phyloP scores from a whole-genome alignment of 1,284 basidiomycete species.

The Cryptococcus sp. region DNA sequence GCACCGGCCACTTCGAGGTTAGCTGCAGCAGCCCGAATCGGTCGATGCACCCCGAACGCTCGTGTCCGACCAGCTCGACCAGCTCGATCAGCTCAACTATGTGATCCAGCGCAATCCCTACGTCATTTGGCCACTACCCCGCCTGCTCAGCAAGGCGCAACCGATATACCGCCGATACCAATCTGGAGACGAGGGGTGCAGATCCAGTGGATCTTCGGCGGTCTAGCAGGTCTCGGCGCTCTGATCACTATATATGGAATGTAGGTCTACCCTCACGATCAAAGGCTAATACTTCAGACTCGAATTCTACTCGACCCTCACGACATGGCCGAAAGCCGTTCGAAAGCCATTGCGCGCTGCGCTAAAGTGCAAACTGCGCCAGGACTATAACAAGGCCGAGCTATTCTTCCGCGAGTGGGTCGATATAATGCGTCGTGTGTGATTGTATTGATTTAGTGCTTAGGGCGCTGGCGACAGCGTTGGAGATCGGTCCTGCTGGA shows the following conservation, averaged over 20 bases:
- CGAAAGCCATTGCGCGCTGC: slow-evolving; percentile 47
- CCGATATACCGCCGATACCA: not conserved
- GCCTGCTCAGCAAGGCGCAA: no score
- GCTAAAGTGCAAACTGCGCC: slow-evolving; percentile 43
- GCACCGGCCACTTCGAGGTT: not conserved
- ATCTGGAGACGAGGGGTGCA: slow-evolving; percentile 10
- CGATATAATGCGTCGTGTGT: not conserved
- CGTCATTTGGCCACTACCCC: no score
- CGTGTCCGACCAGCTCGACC: no score
- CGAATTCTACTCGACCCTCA: slow-evolving; percentile 50
- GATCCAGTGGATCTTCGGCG: slow-evolving; percentile 40
- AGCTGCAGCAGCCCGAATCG: not conserved
- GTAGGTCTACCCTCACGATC: slow-evolving; percentile 33
- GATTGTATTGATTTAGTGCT: not conserved
- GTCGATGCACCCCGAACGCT: no score
- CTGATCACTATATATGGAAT: slow-evolving; percentile 51
- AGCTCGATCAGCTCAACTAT: no score
- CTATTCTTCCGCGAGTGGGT: slow-evolving; percentile 44
- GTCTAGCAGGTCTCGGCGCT: slow-evolving; percentile 44
- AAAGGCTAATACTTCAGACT: slow-evolving; percentile 29
- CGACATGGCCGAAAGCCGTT: slow-evolving; percentile 50
- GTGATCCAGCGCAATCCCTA: no score
- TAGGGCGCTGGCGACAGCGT: slow-evolving; percentile 12
- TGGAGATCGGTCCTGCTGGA: slow-evolving; percentile 13
- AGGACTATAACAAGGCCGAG: slow-evolving; percentile 45